phyloP scores from a whole-genome alignment of 148 eudicot species.

The Amaranthus palmeri region DNA sequence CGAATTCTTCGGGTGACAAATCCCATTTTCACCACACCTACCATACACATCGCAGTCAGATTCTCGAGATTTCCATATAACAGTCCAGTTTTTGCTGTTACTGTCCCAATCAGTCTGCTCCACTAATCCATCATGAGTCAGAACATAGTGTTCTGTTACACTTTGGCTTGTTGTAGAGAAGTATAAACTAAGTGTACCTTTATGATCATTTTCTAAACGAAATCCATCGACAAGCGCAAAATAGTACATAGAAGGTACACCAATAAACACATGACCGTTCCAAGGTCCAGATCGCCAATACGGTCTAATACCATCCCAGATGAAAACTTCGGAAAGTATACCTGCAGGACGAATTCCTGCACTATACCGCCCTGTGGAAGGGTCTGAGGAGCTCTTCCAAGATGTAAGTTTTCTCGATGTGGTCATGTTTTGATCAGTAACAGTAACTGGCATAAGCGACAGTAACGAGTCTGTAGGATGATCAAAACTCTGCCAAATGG shows the following conservation, averaged over 20 bases:
- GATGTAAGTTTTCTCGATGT: constrained; percentile 11
- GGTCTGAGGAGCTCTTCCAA: constrained; percentile 42
- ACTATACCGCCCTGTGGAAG: constrained; percentile 37
- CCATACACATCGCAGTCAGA: constrained; percentile 43
- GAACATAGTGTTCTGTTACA: neutral
- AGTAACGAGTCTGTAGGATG: constrained; percentile 29
- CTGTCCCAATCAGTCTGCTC: constrained; percentile 15
- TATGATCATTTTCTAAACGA: neutral
- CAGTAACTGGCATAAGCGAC: constrained; percentile 20
- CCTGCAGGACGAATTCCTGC: constrained; percentile 15
- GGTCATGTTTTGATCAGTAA: neutral
- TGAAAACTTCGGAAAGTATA: constrained; percentile 16
- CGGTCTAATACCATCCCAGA: constrained; percentile 34
- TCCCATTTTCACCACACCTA: constrained; percentile 54
- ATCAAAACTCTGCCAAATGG: constrained; percentile 37
- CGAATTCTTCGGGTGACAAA: constrained; percentile 32
- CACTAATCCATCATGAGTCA: constrained; percentile 24
- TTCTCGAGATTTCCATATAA: constrained; percentile 8
- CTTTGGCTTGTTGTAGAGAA: neutral
- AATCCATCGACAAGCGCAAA: too few species aligned
- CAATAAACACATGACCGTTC: constrained; percentile 30
- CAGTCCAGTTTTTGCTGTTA: constrained; percentile 20
- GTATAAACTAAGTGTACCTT: constrained; percentile 15
- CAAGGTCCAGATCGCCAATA: constrained; percentile 44
- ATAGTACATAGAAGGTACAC: constrained; percentile 4